Percentiles rank a stretch among this genome's conserved stretches.
Conservation (phyloP, 2,329 filamentous ascomycete genomes). For the Pestalotiopsis sp. region DNA sequence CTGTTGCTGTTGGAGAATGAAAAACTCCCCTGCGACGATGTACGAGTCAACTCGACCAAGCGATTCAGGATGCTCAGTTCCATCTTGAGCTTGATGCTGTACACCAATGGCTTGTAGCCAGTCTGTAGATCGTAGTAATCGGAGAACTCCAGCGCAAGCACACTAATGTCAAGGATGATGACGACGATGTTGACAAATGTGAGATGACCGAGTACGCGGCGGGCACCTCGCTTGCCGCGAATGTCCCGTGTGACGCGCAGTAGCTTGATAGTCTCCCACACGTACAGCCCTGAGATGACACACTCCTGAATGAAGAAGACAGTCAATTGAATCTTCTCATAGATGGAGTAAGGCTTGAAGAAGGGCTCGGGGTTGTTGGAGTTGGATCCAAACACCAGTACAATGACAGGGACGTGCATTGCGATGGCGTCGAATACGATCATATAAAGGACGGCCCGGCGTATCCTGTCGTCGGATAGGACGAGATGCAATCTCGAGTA, state of each 20-base stretch:
- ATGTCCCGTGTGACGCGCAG: constrained; percentile 8
- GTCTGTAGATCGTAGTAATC: constrained; percentile 37
- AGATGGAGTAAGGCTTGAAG: constrained; percentile 24
- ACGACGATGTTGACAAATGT: constrained; percentile 40
- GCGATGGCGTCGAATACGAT: constrained; percentile 29
- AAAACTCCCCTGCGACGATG: constrained; percentile 1
- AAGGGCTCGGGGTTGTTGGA: constrained; percentile 24
- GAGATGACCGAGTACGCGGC: constrained; percentile 32
- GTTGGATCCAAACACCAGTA: constrained; percentile 17
- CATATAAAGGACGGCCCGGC: constrained; percentile 24
- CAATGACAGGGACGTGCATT: constrained; percentile 1
- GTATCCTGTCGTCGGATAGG: constrained; percentile 22
- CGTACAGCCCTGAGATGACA: constrained; percentile 31
- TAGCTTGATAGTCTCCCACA: constrained; percentile 25
- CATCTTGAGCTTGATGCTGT: constrained; percentile 37
- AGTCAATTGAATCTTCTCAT: constrained; percentile 33
- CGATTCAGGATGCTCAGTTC: constrained; percentile 37
- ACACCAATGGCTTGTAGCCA: constrained; percentile 34
- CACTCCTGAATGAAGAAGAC: constrained; percentile 36
- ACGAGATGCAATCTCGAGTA: constrained; percentile 35
- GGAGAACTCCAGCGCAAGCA: constrained; percentile 39
- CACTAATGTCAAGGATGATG: constrained; percentile 38
- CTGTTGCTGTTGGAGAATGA: constrained; percentile 6
- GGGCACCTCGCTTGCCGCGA: constrained; percentile 15
- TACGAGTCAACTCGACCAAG: constrained; percentile 23